Base-by-base conservation (phyloP, 1,284 basidiomycete genomes). In the Cutaneotrichosporon sp. region DNA sequence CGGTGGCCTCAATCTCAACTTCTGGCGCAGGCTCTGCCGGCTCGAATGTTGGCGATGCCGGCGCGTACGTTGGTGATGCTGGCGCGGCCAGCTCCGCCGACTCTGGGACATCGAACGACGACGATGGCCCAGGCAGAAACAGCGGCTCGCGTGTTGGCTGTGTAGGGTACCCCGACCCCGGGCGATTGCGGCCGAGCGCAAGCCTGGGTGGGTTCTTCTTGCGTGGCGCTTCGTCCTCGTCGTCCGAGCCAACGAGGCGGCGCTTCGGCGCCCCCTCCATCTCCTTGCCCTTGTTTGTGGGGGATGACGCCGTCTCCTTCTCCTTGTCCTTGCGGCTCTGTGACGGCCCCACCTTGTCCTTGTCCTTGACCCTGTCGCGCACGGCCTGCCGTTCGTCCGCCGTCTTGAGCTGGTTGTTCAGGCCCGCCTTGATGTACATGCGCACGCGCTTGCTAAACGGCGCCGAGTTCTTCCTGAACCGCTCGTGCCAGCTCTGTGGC, bases 401-500 rank as follows among this genome's bases (percentile, higher is more conserved):
- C 2, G 73, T 75, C 58, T 69, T 73, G 3, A 78, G 66, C 1
- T 57, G 51, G 22, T 61, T 58, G 42, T 74, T 69, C 4, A 76
- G 58, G 2, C 68, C 69, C 1, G 50, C 56, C 1, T 20, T 31
- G 0, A 63, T 56, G 36, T 64, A 65, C 4, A 64, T 49, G 20
- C 58, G 16, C 5, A 76, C 63, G 7, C 74, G 66, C 9, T 61
- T 59, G 3, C 29, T n/a, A 20, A 75, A 71, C 8, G 57, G 33
- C 3, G 29, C 53, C 1, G 47, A 18, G 50, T 73, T 74, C 65
- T 73, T 76, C 69, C 74, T 76, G 69, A 72, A 76, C 11, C 72
- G 68, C 56, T 77, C 72, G 34, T 72, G 75, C 77, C 77, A 79
- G 46, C 73, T 75, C 64, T 77, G 75, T 0, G 57, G 31, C n/a